Evolutionary conservation across 2,329 filamentous ascomycete genomes (phyloP).

Genomic region (Pseudogymnoascus sp.): DNA sequence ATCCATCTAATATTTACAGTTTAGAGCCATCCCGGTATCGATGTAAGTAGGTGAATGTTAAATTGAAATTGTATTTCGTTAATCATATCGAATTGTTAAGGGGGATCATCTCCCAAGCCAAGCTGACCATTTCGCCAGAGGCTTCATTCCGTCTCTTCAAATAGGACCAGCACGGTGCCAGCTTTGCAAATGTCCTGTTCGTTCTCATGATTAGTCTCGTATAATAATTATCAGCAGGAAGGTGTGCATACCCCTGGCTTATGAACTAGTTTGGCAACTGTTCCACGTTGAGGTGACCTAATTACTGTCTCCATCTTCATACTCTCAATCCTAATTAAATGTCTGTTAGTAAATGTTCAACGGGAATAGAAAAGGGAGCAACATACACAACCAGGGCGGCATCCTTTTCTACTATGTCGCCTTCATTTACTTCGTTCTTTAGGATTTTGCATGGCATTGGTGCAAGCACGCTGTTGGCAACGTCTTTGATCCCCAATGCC

Average conservation of each 20-base stretch:
- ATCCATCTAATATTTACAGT: background rate
- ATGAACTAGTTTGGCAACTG: conserved; percentile 64
- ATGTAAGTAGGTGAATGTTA: background rate
- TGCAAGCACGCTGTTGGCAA: conserved; percentile 71
- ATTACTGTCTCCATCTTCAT: conserved; percentile 91
- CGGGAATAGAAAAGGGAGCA: conserved; percentile 16
- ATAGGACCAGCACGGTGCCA: conserved; percentile 64
- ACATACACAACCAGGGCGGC: conserved; percentile 74
- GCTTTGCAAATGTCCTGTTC: conserved; percentile 67
- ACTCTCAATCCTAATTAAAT: conserved; percentile 56
- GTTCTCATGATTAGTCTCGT: conserved; percentile 13
- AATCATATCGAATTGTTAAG: background rate
- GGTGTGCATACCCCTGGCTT: conserved; percentile 55
- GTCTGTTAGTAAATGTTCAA: background rate
- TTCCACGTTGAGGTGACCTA: conserved; percentile 62
- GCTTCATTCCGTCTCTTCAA: conserved; percentile 40
- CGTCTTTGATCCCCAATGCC: conserved; percentile 74
- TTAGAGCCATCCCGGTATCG: no score
- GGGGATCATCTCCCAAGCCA: background rate
- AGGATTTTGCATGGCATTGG: conserved; percentile 98
- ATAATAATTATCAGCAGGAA: conserved; percentile 8
- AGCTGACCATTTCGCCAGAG: background rate
- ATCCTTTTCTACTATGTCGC: conserved; percentile 74
- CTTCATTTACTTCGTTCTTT: conserved; percentile 77
- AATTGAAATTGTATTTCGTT: background rate